Base-by-base conservation (phyloP, 352 stramenopile species). In the Phytophthora pluvialis region DNA sequence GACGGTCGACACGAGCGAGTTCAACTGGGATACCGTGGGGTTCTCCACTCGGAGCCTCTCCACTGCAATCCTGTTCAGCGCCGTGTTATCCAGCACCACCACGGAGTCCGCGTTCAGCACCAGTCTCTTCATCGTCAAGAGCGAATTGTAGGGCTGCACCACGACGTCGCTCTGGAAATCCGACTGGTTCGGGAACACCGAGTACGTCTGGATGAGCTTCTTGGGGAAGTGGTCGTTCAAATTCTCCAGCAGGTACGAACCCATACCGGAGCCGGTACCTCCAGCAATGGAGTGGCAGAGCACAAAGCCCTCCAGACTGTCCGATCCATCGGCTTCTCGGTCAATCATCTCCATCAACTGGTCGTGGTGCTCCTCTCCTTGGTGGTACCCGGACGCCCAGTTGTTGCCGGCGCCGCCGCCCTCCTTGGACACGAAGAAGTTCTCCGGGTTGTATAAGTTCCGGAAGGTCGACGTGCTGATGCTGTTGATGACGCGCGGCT, bases 161-260 rank as follows among this genome's bases (percentile, higher is more conserved):
- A 99, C 97, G 10, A 99, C 98, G 73, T 99, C 98, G 40, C 89
- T 97, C 64, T 95, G 88, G 55, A 93, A 91, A 58, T 94, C 86
- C 18, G 87, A 84, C 64, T 97, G 98, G 79, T 99, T 99, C 0
- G 97, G 97, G 78, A 99, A 99, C 3, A 99, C 97, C 40, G 94
- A 99, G 83, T 99, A 99, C 2, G 98, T 99, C 79, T 99, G 97
- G 48, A 99, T 98, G 58, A 99, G 85, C 77, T 99, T 99, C 81
- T 99, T 99, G 5, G 98, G 98, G 80, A 99, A 99, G 65, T 99
- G 97, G 78, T 99, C 98, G 78, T 99, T 99, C 3, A 99, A 73
- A 47, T 98, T 90, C 78, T 99, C 98, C 45, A 99, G 77, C n/a
- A 99, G 68, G 77, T 99, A 99, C 29, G 94, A 99, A 8, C 98